phyloP scores from a whole-genome alignment of 345 rosid genomes.

The Populus simonii region DNA sequence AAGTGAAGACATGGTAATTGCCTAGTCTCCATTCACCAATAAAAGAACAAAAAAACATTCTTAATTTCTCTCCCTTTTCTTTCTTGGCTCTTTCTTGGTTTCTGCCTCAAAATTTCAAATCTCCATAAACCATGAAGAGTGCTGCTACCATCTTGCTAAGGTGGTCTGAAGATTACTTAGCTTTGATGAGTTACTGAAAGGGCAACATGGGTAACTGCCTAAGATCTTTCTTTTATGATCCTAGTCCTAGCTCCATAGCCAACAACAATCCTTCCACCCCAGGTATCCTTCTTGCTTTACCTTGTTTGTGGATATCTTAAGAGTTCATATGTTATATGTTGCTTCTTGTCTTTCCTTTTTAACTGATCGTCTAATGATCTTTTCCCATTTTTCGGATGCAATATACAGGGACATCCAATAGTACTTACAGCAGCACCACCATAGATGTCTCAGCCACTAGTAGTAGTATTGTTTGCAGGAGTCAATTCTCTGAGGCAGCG shows the following conservation, averaged over 20 bases:
- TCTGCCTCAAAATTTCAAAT: not conserved
- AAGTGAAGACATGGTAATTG: too few relatives aligned
- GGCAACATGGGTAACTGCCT: conserved; percentile 46
- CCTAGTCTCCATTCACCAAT: not conserved
- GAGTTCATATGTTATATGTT: not conserved
- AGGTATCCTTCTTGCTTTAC: conserved; percentile 20
- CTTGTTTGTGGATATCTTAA: not conserved
- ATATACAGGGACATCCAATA: conserved; percentile 22
- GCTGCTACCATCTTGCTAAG: not conserved
- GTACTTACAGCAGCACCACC: conserved; percentile 25
- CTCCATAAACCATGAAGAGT: not conserved
- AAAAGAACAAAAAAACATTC: not conserved
- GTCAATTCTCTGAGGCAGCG: conserved; percentile 37
- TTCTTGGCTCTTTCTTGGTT: not conserved
- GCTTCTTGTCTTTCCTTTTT: not conserved
- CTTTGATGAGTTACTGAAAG: not conserved
- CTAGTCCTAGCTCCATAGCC: conserved; percentile 1
- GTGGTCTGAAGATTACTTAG: not conserved
- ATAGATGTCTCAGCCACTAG: conserved; percentile 31
- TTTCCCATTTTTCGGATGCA: conserved; percentile 6
- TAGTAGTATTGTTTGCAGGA: conserved; percentile 35
- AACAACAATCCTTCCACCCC: conserved; percentile 10
- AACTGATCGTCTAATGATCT: not conserved
- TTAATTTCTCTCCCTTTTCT: not conserved
- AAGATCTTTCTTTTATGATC: conserved; percentile 18